Evolutionary conservation across 2,329 filamentous ascomycete genomes (phyloP), one percentile per base, ranked within the genome.

Genomic region (Penicillium oxalicum): DNA sequence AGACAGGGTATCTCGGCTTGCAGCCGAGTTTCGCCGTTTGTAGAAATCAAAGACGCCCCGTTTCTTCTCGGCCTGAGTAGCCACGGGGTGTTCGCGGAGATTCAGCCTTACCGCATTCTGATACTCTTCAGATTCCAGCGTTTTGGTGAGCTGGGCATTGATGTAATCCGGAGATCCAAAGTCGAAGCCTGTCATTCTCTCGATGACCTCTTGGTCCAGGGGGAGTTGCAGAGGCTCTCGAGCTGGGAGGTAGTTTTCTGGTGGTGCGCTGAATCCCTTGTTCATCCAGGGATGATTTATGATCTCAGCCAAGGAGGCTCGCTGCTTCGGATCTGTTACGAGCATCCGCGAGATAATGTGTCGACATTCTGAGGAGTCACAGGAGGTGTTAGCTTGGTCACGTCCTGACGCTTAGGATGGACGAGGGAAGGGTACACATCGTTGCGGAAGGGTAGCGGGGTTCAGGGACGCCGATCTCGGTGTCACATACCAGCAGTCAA

Each of bases 151-250:
- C 64, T 96, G 88, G 2, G 81, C 74, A 48, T 81, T 84, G 63
- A 98, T 96, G 48, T 82, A 81, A 45, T 96, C 90, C 1, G 89
- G 80, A 0, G 88, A 80, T 0, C 93, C 93, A 72, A 97, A 98
- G 68, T 97, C 95, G 68, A 98, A 98, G 2, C 93, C 93, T 25
- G 90, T 94, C 93, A 98, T 98, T 59, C 88, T 91, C 42, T 88
- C 82, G 48, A 98, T 81, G 4, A 97, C 85, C 38, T 87, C 84
- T 1, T 80, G 75, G 63, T 97, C 91, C 8, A 98, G 74, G 5
- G 91, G 91, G 11, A 94, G 74, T 34, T 86, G 81, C n/a, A 97
- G 70, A 2, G 93, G 89, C 59, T 95, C 91, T 42, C 93, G 85
- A 29, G 75, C 70, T 3, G 91, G 91, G 2, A 98, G 76, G 55